Evolutionary conservation across 257 asterid genomes (phyloP).

Genomic region (Solanum pinnatisectum): DNA sequence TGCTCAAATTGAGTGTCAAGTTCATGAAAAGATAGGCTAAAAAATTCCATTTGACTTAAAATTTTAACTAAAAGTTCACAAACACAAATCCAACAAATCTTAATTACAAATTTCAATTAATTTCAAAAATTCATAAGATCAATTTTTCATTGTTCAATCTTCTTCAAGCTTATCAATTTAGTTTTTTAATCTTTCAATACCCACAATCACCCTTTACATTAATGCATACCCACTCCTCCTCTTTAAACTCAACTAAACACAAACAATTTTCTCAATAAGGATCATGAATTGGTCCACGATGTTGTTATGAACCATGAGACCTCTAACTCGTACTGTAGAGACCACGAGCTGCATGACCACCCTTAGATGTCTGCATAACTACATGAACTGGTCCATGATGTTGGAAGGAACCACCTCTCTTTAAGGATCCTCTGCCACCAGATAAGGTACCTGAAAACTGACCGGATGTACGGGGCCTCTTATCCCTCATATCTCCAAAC

Average conservation of each 20-base stretch:
- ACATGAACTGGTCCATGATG: not conserved
- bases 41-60: not conserved
- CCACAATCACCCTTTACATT: not conserved
- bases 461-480: not conserved
- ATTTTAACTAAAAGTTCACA: not conserved
- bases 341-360: not conserved
- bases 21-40: not conserved
- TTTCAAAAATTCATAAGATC: not conserved
- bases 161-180: not conserved
- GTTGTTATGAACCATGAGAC: not conserved
- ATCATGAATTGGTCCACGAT: not conserved
- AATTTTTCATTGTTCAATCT: not conserved
- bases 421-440: not conserved
- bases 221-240: not conserved
- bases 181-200: not conserved
- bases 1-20: not conserved
- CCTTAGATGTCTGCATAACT: not conserved
- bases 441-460: not conserved
- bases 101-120: no score
- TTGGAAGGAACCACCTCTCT: not conserved
- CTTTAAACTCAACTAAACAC: not conserved
- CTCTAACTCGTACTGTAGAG: not conserved
- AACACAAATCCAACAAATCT: no score
- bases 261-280: not conserved
- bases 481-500: not conserved